phyloP scores from a whole-genome alignment of 495 filamentous ascomycete species.

The Aspergillus kassunensis region DNA sequence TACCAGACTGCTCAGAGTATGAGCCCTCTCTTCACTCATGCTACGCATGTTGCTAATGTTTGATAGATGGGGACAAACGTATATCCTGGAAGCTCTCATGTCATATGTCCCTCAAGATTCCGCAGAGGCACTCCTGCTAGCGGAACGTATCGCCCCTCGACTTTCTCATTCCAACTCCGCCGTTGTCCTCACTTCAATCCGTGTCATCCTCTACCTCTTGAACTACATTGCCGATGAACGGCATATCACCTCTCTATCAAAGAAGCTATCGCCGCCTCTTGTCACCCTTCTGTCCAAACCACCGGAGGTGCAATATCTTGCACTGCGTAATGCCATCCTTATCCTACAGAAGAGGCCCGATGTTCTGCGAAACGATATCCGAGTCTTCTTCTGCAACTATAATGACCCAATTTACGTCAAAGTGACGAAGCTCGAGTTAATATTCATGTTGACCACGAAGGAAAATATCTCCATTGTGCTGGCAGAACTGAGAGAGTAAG shows the following conservation, averaged over 20 bases:
- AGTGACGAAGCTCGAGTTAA: constrained; percentile 96
- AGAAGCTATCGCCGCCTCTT: constrained; percentile 90
- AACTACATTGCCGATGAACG: constrained; percentile 97
- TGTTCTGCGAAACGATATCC: constrained; percentile 91
- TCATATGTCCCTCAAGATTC: constrained; percentile 94
- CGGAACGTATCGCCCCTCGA: constrained; percentile 89
- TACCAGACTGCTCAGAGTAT: constrained; percentile 96
- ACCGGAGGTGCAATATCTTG: constrained; percentile 95
- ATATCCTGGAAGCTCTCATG: constrained; percentile 97
- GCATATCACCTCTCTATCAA: constrained; percentile 81
- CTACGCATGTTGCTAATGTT: constrained; percentile 23
- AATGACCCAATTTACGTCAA: constrained; percentile 99
- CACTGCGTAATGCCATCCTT: constrained; percentile 87
- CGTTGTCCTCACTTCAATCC: constrained; percentile 91
- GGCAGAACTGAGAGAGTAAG: constrained; percentile 86
- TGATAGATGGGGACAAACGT: constrained; percentile 93
- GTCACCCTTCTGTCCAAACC: constrained; percentile 95
- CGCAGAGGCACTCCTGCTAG: constrained; percentile 79
- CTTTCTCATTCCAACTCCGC: constrained; percentile 95
- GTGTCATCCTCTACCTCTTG: constrained; percentile 96
- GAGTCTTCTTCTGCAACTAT: constrained; percentile 99
- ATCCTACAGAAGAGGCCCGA: constrained; percentile 93
- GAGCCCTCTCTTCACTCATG: constrained; percentile 22
- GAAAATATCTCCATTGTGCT: constrained; percentile 95
- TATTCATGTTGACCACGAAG: constrained; percentile 97